phyloP scores from a whole-genome alignment of 2,329 filamentous ascomycete species.

The Phialemoniopsis sp. region DNA sequence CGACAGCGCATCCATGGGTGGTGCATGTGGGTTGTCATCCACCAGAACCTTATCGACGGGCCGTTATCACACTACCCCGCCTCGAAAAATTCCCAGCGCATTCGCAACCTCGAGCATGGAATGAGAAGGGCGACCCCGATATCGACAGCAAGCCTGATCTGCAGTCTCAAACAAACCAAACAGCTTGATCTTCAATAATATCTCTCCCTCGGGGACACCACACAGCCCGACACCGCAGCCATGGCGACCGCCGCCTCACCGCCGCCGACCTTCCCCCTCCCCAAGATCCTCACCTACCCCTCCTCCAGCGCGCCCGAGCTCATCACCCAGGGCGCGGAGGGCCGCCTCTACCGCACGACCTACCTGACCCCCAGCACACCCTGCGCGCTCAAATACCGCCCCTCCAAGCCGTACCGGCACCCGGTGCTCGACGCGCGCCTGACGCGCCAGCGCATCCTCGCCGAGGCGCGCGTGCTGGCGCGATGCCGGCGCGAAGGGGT shows the following conservation, averaged over 20 bases:
- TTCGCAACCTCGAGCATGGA: neutral
- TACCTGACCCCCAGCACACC: constrained; percentile 66
- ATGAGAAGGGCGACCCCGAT: no score
- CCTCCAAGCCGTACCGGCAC: constrained; percentile 88
- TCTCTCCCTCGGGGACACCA: neutral
- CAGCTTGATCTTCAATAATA: neutral
- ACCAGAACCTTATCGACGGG: no score
- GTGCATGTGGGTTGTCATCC: no score
- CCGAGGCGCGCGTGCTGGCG: constrained; percentile 81
- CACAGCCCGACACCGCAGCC: neutral
- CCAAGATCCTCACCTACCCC: constrained; percentile 56
- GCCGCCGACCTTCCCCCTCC: constrained; percentile 51
- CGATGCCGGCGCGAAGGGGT: constrained; percentile 77
- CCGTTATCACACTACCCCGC: no score
- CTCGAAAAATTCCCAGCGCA: no score
- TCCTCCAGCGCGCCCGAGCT: constrained; percentile 52
- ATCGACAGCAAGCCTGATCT: no score
- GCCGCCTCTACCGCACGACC: constrained; percentile 82
- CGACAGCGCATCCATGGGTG: no score
- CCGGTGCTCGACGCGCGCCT: constrained; percentile 82
- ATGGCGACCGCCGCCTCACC: constrained; percentile 5
- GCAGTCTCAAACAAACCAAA: no score
- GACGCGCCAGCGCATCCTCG: constrained; percentile 80
- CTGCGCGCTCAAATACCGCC: constrained; percentile 86
- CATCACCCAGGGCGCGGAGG: constrained; percentile 92